phyloP scores from a whole-genome alignment of 2,329 filamentous ascomycete species.

The Xylariaceae sp. region DNA sequence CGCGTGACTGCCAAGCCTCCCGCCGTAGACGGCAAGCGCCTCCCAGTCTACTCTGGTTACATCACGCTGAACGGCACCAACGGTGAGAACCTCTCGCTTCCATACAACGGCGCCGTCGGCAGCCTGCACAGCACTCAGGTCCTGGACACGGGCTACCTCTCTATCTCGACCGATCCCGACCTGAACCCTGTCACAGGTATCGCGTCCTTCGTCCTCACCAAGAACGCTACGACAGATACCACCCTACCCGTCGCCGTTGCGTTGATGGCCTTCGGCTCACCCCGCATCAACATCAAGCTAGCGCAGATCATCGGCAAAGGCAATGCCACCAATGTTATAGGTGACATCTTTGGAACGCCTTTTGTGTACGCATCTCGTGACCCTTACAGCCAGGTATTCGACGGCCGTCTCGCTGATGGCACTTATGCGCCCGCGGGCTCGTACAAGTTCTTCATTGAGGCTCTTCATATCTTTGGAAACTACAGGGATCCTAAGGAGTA shows the following conservation, averaged over 20 bases:
- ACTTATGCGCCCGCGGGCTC: slow-evolving; percentile 55
- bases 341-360: slow-evolving; percentile 52
- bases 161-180: slow-evolving; percentile 45
- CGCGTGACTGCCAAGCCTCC: slow-evolving; percentile 55
- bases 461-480: slow-evolving; percentile 60
- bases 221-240: slow-evolving; percentile 32
- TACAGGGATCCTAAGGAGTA: slow-evolving; percentile 52
- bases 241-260: slow-evolving; percentile 50
- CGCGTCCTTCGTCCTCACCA: slow-evolving; percentile 38
- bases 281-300: slow-evolving; percentile 52
- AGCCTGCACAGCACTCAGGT: slow-evolving; percentile 46
- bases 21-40: slow-evolving; percentile 46
- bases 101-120: slow-evolving; percentile 46
- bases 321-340: slow-evolving; percentile 43
- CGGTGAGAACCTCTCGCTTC: slow-evolving; percentile 44
- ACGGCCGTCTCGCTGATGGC: slow-evolving; percentile 55
- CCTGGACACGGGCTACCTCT: slow-evolving; percentile 45
- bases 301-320: slow-evolving; percentile 49
- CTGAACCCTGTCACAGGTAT: slow-evolving; percentile 35
- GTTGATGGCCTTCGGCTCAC: slow-evolving; percentile 54
- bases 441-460: slow-evolving; percentile 58
- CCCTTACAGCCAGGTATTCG: slow-evolving; percentile 46
- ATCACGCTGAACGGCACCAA: slow-evolving; percentile 53
- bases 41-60: slow-evolving; percentile 58
- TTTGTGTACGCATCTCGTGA: slow-evolving; percentile 45